These are phyloP conservation scores for Coemansia umbellata DNA, from an alignment of 192 early-diverging fungal species.

Conservation along the genomic window DNA sequence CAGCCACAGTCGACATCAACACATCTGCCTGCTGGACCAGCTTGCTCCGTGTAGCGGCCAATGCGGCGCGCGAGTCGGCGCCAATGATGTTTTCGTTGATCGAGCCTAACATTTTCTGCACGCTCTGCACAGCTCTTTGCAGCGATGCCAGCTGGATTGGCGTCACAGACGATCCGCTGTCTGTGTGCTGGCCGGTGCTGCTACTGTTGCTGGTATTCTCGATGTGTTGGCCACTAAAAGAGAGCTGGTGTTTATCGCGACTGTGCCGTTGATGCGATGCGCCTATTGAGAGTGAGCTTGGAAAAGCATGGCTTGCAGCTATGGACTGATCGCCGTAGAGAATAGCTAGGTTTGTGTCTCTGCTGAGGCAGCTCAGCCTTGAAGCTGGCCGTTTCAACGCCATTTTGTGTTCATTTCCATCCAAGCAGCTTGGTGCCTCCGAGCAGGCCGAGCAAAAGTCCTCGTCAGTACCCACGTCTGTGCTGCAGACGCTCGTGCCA, in stretches of 20 bases:
- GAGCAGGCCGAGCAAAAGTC: slow-evolving; percentile 42
- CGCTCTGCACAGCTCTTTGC: slow-evolving; percentile 42
- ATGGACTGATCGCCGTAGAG: background rate
- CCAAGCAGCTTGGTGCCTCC: slow-evolving; percentile 6
- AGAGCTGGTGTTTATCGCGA: background rate
- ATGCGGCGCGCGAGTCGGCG: slow-evolving; percentile 27
- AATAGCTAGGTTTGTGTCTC: background rate
- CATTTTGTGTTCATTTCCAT: background rate
- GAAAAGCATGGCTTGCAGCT: too few species aligned
- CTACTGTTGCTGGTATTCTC: background rate
- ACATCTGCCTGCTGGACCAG: slow-evolving; percentile 47
- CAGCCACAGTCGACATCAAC: slow-evolving; percentile 45
- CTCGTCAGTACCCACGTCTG: slow-evolving; percentile 18
- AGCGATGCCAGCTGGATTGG: slow-evolving; percentile 45
- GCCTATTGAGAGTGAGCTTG: background rate
- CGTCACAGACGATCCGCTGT: background rate
- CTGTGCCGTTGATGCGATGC: background rate
- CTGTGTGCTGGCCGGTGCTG: background rate
- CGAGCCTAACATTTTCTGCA: slow-evolving; percentile 43
- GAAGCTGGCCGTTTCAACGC: slow-evolving; percentile 2
- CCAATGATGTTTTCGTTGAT: slow-evolving; percentile 39
- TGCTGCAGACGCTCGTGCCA: slow-evolving; percentile 8
- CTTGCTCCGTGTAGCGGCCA: slow-evolving; percentile 32
- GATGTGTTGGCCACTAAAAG: background rate
- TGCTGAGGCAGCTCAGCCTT: background rate